Conservation (phyloP, 2,329 filamentous ascomycete genomes). For the Zymoseptoria ardabiliae region DNA sequence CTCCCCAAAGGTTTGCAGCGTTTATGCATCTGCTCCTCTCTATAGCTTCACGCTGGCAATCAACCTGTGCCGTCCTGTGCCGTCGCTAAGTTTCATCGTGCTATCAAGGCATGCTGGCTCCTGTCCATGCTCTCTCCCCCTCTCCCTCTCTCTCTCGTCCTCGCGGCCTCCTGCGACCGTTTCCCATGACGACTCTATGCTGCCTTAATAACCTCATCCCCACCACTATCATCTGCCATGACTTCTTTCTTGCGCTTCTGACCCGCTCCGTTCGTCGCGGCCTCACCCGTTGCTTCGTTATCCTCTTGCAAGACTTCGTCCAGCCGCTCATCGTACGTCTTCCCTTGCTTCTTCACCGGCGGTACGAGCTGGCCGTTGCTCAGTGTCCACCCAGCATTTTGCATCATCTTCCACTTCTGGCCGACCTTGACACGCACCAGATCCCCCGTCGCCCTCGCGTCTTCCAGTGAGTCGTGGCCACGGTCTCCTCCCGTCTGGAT, state of each 20-base stretch:
- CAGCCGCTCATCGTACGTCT: background rate
- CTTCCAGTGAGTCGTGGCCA: constrained; percentile 89
- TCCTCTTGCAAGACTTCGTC: constrained; percentile 1
- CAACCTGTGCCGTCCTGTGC: background rate
- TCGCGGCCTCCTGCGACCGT: background rate
- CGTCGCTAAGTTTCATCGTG: background rate
- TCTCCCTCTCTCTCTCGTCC: background rate
- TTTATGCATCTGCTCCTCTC: background rate
- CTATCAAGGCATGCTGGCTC: background rate
- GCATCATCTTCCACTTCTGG: constrained; percentile 62
- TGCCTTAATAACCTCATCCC: constrained; percentile 5
- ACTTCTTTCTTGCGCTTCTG: constrained; percentile 9
- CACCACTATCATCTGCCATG: constrained; percentile 6
- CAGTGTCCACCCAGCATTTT: constrained; percentile 59
- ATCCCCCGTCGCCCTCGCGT: constrained; percentile 82
- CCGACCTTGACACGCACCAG: constrained; percentile 66
- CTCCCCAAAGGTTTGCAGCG: background rate
- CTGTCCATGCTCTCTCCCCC: background rate
- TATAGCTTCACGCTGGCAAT: background rate
- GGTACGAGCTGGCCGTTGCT: constrained; percentile 39
- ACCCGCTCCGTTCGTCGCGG: constrained; percentile 1
- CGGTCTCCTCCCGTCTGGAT: constrained; percentile 64
- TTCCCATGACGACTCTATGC: background rate
- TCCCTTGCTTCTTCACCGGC: background rate
- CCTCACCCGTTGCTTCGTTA: constrained; percentile 1